Percentiles rank a stretch among this genome's conserved stretches.
phyloP scores from a whole-genome alignment of 2,329 filamentous ascomycete species.

The Tolypocladium nubicola region DNA sequence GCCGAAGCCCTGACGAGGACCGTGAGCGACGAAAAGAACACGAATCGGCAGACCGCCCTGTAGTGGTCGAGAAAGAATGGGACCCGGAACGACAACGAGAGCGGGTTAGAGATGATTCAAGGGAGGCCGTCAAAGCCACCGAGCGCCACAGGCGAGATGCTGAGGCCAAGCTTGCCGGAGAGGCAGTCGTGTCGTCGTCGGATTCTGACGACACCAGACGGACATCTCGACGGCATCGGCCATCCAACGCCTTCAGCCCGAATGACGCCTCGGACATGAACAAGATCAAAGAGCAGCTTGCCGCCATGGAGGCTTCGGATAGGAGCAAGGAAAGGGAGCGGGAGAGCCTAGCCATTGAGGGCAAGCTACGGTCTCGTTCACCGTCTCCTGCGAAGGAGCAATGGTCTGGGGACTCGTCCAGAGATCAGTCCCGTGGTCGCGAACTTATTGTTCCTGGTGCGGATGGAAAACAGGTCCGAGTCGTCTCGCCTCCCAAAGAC shows the following conservation, averaged over 20 bases:
- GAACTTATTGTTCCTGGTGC: constrained; percentile 21
- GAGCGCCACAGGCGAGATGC: constrained; percentile 25
- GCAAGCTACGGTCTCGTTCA: constrained; percentile 7
- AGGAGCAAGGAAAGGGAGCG: constrained; percentile 7
- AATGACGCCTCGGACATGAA: constrained; percentile 40
- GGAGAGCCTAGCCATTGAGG: background rate
- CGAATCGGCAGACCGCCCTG: constrained; percentile 10
- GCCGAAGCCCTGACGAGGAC: constrained; percentile 21
- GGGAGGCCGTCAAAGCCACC: constrained; percentile 7
- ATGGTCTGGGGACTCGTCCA: constrained; percentile 6
- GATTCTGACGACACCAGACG: constrained; percentile 31
- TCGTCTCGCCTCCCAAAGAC: constrained; percentile 62
- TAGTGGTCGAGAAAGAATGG: constrained; percentile 4
- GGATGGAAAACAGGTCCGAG: constrained; percentile 43
- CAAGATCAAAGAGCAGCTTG: constrained; percentile 39
- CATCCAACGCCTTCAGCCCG: constrained; percentile 36
- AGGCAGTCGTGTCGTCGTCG: constrained; percentile 22
- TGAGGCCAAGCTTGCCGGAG: constrained; percentile 25
- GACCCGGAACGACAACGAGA: constrained; percentile 9
- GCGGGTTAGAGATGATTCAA: constrained; percentile 6
- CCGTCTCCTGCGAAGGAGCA: constrained; percentile 9
- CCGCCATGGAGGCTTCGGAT: constrained; percentile 24
- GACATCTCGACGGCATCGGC: constrained; percentile 24
- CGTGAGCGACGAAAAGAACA: constrained; percentile 11
- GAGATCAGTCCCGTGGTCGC: constrained; percentile 29